Evolutionary conservation across 495 filamentous ascomycete genomes (phyloP).

Genomic region (Filosporella fistucella): DNA sequence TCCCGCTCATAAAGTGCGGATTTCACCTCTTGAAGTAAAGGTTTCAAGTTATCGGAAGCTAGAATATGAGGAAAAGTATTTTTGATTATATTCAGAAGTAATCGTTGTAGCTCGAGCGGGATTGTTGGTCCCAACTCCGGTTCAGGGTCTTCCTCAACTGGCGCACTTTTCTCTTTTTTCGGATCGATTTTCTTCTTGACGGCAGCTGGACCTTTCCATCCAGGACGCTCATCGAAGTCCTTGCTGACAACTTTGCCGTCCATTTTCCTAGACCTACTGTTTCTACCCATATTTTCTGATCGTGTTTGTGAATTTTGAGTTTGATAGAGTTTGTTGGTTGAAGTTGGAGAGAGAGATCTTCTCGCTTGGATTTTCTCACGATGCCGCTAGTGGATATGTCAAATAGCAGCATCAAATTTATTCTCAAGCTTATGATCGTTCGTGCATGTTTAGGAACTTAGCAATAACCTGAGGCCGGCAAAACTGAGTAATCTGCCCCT

Average conservation of each 20-base stretch:
- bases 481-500: too few relatives aligned
- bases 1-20: slow-evolving; percentile 78
- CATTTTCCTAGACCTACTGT: slow-evolving; percentile 18
- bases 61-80: slow-evolving; percentile 49
- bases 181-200: slow-evolving; percentile 14
- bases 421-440: too few relatives aligned
- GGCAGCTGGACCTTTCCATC: slow-evolving; percentile 21
- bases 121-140: slow-evolving; percentile 14
- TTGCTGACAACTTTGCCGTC: slow-evolving; percentile 24
- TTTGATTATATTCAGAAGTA: slow-evolving; percentile 70
- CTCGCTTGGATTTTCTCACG: too few relatives aligned
- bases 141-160: slow-evolving; percentile 10
- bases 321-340: too few relatives aligned
- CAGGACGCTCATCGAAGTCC: slow-evolving; percentile 12
- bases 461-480: too few relatives aligned
- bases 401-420: too few relatives aligned
- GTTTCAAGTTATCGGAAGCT: slow-evolving; percentile 36
- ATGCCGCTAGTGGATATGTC: too few relatives aligned
- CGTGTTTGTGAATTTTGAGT: too few relatives aligned
- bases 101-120: slow-evolving; percentile 60
- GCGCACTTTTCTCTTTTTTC: not conserved
- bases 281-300: slow-evolving; percentile 23
- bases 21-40: slow-evolving; percentile 74
- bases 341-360: too few relatives aligned
- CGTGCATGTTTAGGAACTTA: too few relatives aligned